Evolutionary conservation across 1,284 basidiomycete genomes (phyloP), one percentile per base, ranked within the genome.

Genomic region (Neolentinus lepideus): DNA sequence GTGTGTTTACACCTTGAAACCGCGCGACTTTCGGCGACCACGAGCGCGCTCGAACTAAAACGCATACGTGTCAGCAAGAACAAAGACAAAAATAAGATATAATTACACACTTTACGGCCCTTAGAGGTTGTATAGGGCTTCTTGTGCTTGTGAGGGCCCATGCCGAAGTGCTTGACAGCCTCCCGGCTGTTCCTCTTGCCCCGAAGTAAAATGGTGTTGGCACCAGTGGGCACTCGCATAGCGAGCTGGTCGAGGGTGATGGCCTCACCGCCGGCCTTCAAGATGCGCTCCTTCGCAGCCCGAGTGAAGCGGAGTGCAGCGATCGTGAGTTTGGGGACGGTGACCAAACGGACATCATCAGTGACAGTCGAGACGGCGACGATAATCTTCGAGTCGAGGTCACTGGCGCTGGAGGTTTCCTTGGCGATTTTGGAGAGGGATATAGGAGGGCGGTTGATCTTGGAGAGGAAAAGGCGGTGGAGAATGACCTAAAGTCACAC

Each of bases 221-320:
- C 81, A 62, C 97, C 96, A 56, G 92, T 98, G 38, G 96, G 96
- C 58, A 94, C 85, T 61, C 95, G 87, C 62, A 94, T 75, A 56
- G 96, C 96, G 63, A 99, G 91, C 76, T 98, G 95, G 75, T 99
- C 96, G 64, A 99, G 84, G 62, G 97, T 99, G 65, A 99, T 72
- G 61, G 80, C 83, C 78, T 99, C 96, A 69, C 96, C 96, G 64
- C 96, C 96, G 57, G 94, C 92, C 70, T 92, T 93, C 68, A 94
- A 73, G 73, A 99, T 98, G 65, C 97, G 89, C 71, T 93, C 95
- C 74, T 88, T 90, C 58, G 96, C 97, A 54, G 88, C 84, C 65
- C 84, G 83, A 61, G 96, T 94, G 88, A 99, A 98, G 63, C 92
- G 88, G 63, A 99, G 88, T 59, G 96, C 97, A 58, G 96, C 96